Base-by-base conservation (phyloP, 2,329 filamentous ascomycete genomes). In the Sordariomycetes sp. region DNA sequence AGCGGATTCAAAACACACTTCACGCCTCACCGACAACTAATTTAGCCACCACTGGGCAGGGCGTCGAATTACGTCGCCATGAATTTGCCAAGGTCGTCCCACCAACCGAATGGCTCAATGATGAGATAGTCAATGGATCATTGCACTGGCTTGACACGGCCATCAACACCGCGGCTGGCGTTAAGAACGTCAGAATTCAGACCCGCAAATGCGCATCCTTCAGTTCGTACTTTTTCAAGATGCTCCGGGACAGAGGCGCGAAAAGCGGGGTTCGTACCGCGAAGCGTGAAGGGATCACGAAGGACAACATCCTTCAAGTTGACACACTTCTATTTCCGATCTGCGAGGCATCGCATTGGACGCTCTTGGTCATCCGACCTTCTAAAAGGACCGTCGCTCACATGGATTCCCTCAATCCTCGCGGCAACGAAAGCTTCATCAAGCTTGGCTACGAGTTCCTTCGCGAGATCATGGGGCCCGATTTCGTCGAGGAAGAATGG, bases 291-390 rank as follows among this genome's bases (percentile, higher is more conserved):
- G 71, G 72, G 7, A 64, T 82, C 29, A 64, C 64, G 4, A 71
- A 71, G n/a, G 56, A 63, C 8, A 79, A 81, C 35, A 67, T 86
- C 19, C 55, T 85, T 6, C 51, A 72, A n/a, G 65, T 81, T 15
- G 72, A 86, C 32, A 73, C 76, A 0, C 63, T 88, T 16, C 66
- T 87, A 26, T 66, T 87, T 24, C 84, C 84, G 0, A 75, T 87
- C 38, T 82, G 78, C 53, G 61, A 68, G 17, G 55, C 57, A 21
- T 59, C 53, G 5, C 84, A 90, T 51, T 90, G 84, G 84, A 84
- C 79, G 1, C 57, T 88, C 10, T 57, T 84, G 4, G 70, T 82
- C 10, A 67, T 90, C 34, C 72, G 75, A 2, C 81, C 82, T 0
- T 55, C 63, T 11, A 67, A 68, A 31, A 65, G 67, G 27, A 72